These are phyloP conservation scores for Canariomyces notabilis DNA, from an alignment of 2,329 filamentous ascomycete species.

Conservation along the genomic window DNA sequence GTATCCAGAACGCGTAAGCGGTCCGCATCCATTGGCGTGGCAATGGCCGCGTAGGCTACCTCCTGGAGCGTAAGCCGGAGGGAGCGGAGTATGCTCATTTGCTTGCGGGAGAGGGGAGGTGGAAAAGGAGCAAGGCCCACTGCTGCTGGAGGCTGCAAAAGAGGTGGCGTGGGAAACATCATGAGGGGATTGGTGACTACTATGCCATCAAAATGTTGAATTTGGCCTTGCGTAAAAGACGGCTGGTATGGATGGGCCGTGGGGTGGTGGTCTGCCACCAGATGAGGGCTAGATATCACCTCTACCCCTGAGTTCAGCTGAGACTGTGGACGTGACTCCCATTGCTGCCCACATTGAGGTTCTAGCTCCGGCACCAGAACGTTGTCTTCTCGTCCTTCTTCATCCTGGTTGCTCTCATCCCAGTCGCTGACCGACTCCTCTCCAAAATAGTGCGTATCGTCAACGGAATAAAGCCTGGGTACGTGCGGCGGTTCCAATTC, in stretches of 20 bases:
- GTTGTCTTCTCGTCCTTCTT: conserved; percentile 16
- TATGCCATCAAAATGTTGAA: neutral
- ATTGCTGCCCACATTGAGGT: neutral
- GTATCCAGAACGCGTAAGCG: conserved; percentile 44
- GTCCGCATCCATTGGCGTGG: neutral
- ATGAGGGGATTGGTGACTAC: neutral
- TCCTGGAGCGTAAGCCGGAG: conserved; percentile 5
- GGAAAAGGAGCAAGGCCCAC: neutral
- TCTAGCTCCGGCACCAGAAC: neutral
- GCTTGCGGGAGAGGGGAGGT: neutral
- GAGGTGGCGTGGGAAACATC: neutral
- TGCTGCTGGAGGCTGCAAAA: neutral
- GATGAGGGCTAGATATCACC: neutral
- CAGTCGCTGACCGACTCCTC: conserved; percentile 69
- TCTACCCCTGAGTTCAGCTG: neutral
- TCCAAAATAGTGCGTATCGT: conserved; percentile 87
- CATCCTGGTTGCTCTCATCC: conserved; percentile 44
- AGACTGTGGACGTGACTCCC: neutral
- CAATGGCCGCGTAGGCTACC: neutral
- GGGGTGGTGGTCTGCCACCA: neutral
- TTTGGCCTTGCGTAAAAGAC: neutral
- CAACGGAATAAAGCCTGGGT: conserved; percentile 61
- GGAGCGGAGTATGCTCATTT: conserved; percentile 8
- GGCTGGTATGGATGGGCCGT: neutral
- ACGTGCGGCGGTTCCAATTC: conserved; percentile 70